Percentiles rank a stretch among this genome's conserved stretches.
Conservation (phyloP, 73 alveolate genomes). For the Effrenium voratum region DNA sequence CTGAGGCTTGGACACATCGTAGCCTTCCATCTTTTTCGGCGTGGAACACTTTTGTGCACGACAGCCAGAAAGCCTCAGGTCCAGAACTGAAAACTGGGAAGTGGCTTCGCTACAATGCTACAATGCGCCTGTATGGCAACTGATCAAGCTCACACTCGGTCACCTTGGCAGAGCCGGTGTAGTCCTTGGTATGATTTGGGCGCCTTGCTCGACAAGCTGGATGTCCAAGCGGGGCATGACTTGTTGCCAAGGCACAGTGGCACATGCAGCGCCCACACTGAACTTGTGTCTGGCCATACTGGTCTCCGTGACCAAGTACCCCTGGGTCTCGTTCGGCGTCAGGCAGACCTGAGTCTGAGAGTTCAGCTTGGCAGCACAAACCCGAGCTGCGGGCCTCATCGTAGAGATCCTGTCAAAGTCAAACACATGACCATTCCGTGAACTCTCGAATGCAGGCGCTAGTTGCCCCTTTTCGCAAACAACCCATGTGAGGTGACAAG, state of each 20-base stretch:
- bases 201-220: too few species aligned
- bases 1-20: constrained; percentile 13
- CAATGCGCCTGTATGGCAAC: not conserved
- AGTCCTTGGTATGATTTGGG: constrained; percentile 4
- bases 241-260: constrained; percentile 7
- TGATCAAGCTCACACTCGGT: constrained; percentile 1
- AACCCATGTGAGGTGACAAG: too few species aligned
- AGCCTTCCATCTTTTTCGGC: not conserved
- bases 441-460: too few species aligned
- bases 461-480: too few species aligned
- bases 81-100: not conserved
- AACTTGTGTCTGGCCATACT: constrained; percentile 1
- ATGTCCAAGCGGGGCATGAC: not conserved
- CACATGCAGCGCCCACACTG: constrained; percentile 3
- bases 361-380: not conserved
- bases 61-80: constrained; percentile 41
- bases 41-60: not conserved
- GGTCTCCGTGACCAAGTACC: constrained; percentile 27
- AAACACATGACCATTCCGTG: not conserved
- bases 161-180: constrained; percentile 5
- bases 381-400: constrained; percentile 13
- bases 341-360: not conserved
- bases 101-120: not conserved
- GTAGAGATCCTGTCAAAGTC: not conserved
- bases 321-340: not conserved